A percentile compares a stretch with the other conserved stretches of the same genome.
phyloP scores from a whole-genome alignment of 1,139 yeast genomes.

The Zhuliangozyma parablackwelliae region DNA sequence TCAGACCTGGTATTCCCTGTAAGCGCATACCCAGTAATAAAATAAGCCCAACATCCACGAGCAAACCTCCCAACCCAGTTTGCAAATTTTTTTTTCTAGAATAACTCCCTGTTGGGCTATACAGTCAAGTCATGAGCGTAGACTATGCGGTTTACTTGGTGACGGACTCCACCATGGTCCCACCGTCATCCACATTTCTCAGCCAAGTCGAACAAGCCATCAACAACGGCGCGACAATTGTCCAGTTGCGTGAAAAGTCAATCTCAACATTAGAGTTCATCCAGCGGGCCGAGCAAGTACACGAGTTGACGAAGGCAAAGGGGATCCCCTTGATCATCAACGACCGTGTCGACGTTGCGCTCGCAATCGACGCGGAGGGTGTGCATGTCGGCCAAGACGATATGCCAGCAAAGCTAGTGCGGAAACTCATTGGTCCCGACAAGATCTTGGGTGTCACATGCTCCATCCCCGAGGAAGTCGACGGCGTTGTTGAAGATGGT shows the following conservation, averaged over 20 bases:
- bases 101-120: too few relatives aligned
- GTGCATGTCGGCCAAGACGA: conserved; percentile 95
- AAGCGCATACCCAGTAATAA: too few relatives aligned
- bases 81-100: too few relatives aligned
- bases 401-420: conserved; percentile 59
- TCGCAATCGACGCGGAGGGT: conserved; percentile 88
- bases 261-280: conserved; percentile 68
- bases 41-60: too few relatives aligned
- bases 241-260: conserved; percentile 80
- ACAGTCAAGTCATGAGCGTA: conserved; percentile 3
- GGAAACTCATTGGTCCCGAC: conserved; percentile 63
- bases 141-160: conserved; percentile 75
- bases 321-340: conserved; percentile 80
- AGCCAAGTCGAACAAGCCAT: conserved; percentile 62
- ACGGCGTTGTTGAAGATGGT: conserved; percentile 47
- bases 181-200: conserved; percentile 54
- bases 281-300: conserved; percentile 56
- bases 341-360: conserved; percentile 84
- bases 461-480: conserved; percentile 54
- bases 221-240: conserved; percentile 69
- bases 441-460: conserved; percentile 83
- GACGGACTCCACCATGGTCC: conserved; percentile 77
- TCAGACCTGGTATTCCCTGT: too few relatives aligned
- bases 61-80: background rate
- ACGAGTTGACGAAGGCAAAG: conserved; percentile 52